Base-by-base conservation (phyloP, 2,329 filamentous ascomycete species). In the Pseudogymnoascus verrucosus region DNA sequence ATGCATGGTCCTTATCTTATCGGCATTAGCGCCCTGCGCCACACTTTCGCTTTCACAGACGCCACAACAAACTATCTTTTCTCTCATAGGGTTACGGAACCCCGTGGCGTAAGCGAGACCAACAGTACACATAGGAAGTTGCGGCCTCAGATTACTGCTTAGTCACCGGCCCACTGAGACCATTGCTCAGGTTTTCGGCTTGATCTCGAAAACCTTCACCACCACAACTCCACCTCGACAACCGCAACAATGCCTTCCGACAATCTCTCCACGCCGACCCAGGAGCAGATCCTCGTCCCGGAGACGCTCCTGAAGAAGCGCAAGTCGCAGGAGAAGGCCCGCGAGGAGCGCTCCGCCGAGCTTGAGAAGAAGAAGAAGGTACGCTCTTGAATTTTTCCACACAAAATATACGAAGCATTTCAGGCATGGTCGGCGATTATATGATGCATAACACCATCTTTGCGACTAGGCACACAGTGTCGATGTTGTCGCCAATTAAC, bases 221-320 rank as follows among this genome's bases (percentile, higher is more conserved):
- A 59, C 64, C 39, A 67, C 70, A 68, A 71, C 67, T 73, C 75
- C 74, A 74, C 76, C 73, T 71, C 76, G 72, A 73, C 73, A 76
- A 77, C 75, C 76, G 76, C 78, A 80, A 79, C 77, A 77, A 86
- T 86, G 83, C 77, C 81, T 69, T 71, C 77, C 66, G 67, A 69
- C 62, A 78, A 76, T 57, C 47, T 57, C 47, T 57, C 47, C 47
- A 90, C 96, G 77, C 91, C 95, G 73, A 96, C 92, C 80, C 82
- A 93, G 81, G 91, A 97, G 80, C 90, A 98, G 80, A 88, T 99
- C 79, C 85, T 98, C 79, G 91, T 98, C 78, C 95, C 95, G 74
- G 95, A 99, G 91, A 99, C 95, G 75, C 91, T 99, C 76, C 88
- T 99, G 80, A 99, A 99, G 90, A 99, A 99, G 91, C 91, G 95